Evolutionary conservation across 805 yeast genomes (phyloP).

Genomic region (Metschnikowia lunata): DNA sequence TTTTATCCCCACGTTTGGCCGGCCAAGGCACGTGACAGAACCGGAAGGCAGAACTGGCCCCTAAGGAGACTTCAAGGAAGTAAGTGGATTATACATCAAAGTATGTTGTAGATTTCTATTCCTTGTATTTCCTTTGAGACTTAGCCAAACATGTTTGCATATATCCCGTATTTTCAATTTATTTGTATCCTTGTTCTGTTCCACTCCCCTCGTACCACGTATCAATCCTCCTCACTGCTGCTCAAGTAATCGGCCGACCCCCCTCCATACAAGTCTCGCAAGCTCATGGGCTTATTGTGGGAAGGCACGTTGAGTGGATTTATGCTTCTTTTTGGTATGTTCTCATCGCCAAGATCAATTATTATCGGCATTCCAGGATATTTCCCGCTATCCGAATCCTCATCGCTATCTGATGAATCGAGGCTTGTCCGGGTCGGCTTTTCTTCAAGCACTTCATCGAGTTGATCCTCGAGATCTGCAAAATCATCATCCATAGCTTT

Average conservation of each 20-base stretch:
- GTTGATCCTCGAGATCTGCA: slow-evolving; percentile 40
- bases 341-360: slow-evolving; percentile 25
- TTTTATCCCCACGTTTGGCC: no score
- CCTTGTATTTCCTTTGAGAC: no score
- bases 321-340: slow-evolving; percentile 2
- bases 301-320: slow-evolving; percentile 3
- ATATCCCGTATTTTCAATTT: no score
- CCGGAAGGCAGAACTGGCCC: no score
- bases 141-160: no score
- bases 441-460: slow-evolving; percentile 37
- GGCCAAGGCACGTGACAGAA: no score
- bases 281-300: slow-evolving; percentile 33
- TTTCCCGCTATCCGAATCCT: slow-evolving; percentile 23
- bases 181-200: not conserved
- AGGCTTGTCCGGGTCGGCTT: slow-evolving; percentile 11
- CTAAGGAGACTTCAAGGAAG: no score
- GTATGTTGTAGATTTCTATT: no score
- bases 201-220: not conserved
- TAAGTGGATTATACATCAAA: no score
- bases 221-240: slow-evolving; percentile 32
- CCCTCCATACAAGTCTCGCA: slow-evolving; percentile 35
- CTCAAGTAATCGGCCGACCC: slow-evolving; percentile 21
- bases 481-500: slow-evolving; percentile 36
- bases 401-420: slow-evolving; percentile 18
- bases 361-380: slow-evolving; percentile 22